Evolutionary conservation across 2,329 filamentous ascomycete species (phyloP).

Genomic region (Neoscytalidium dimidiatum): DNA sequence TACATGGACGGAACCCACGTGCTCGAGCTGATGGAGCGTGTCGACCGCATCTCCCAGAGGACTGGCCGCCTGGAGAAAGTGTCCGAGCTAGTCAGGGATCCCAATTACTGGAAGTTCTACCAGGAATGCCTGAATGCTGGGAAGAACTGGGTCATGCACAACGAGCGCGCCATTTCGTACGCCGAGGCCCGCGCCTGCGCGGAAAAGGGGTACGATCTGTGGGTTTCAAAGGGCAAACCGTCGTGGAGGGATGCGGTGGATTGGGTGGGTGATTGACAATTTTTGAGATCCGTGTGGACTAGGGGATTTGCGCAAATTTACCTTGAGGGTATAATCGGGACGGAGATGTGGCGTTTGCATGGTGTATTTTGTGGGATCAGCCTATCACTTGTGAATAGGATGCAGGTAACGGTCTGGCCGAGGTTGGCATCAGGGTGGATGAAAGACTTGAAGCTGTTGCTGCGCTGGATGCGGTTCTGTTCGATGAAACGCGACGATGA

Average conservation of each 20-base stretch:
- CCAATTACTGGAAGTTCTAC: constrained; percentile 16
- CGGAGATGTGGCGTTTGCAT: neutral
- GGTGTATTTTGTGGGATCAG: neutral
- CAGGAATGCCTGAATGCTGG: constrained; percentile 9
- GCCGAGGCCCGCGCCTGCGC: constrained; percentile 1
- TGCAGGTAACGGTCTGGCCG: too few relatives aligned
- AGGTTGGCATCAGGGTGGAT: neutral
- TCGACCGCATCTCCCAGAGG: constrained; percentile 7
- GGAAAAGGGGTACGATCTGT: neutral
- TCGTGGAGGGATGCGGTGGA: constrained; percentile 1
- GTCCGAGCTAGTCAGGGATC: neutral
- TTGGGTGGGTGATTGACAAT: neutral
- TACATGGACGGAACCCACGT: constrained; percentile 14
- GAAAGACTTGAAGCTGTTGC: neutral
- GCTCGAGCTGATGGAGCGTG: constrained; percentile 17
- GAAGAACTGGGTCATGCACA: constrained; percentile 12
- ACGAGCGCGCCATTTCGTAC: constrained; percentile 1
- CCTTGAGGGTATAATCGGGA: neutral
- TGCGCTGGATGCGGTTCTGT: neutral
- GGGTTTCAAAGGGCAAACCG: constrained; percentile 1
- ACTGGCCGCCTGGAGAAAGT: constrained; percentile 8
- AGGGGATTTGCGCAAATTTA: neutral
- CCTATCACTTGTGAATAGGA: neutral
- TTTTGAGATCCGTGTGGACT: neutral
- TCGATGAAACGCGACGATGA: neutral